Evolutionary conservation across 805 yeast genomes (phyloP), one percentile per base, ranked within the genome.

Genomic region (Yamadazyma olivae): DNA sequence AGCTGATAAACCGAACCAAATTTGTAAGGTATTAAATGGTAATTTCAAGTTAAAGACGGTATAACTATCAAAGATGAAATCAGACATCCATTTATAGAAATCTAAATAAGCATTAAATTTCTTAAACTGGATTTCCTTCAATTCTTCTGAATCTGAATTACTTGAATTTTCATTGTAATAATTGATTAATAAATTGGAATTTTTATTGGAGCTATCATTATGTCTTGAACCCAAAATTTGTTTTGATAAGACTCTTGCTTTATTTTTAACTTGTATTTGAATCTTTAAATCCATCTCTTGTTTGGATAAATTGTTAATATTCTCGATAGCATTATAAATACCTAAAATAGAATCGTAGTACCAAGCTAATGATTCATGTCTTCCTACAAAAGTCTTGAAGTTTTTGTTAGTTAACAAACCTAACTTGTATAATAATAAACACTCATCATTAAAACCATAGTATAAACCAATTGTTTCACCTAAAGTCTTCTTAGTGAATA

Each of bases 361-460:
- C 90, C 91, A 83, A 0, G 86, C 78, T 25, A 74, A 60, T 2
- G 79, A 65, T 55, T 80, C 87, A 53, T 83, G 87, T 48, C 69
- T 67, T 3, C 61, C 56, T 4, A 75, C 78, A 33, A 73, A 44
- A 10, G 51, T 39, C 33, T 64, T 63, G 26, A 64, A 50, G 5
- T 59, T 41, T 2, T 62, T 45, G 36, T 71, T 68, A 5, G 61
- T 52, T 22, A 74, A 54, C 3, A 77, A 50, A n/a, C 74, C 71
- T 17, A 79, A 45, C 48, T 80, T 80, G 59, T 65, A 77, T 22
- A 81, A 57, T 13, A 82, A 59, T 20, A 73, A 60, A 15, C 78
- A 53, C 56, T 83, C 91, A 56, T 83, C 91, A 49, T 74, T 74
- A 25, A 79, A 51, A 5, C 81, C 75, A 56, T 82, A 83, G 54